Base-by-base conservation (phyloP, 2,329 filamentous ascomycete species). In the Tricladium varicosporioides region DNA sequence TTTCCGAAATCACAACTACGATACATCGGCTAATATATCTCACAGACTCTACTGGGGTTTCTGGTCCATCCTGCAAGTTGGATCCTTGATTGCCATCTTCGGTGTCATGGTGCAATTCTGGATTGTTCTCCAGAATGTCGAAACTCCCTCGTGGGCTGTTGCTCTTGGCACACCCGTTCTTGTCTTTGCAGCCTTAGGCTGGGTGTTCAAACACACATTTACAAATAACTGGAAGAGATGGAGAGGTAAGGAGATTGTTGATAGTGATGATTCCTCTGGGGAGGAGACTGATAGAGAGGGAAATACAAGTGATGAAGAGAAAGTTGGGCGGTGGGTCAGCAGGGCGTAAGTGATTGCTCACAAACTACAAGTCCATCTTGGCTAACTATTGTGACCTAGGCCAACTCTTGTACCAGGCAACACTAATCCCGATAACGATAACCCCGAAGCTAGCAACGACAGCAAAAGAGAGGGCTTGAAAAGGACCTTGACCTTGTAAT, bases 131-230 rank as follows among this genome's bases (percentile, higher is more conserved):
- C 73, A 74, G 40, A 73, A 80, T 42, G 71, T 77, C 49, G 75
- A 76, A 57, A 78, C 81, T n/a, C 82, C 82, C 72, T 78, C 78
- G 0, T 85, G 82, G 36, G 81, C 79, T 1, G 76, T 85, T 5
- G 82, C 82, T 11, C 68, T 85, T 11, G 82, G 82, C 5, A 85
- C 82, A 0, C 82, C 82, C 0, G 80, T 85, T 1, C 73, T 85
- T 8, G 81, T 85, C 27, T 80, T 84, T 50, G 82, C 66, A 1
- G 66, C 67, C 2, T n/a, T 67, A n/a, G 62, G 0, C 62, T 82
- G 45, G 75, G 79, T 40, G 75, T 81, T 65, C 70, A 81, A 42
- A 68, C 42, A 50, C n/a, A 42, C 62, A 10, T 60, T 57, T 42
- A 55, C 57, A 32, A 57, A 55, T 27, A 18, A 45, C 13, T 56